These are phyloP conservation scores for Epichloe scottii DNA, from an alignment of 2,329 filamentous ascomycete species.

Conservation along the genomic window DNA sequence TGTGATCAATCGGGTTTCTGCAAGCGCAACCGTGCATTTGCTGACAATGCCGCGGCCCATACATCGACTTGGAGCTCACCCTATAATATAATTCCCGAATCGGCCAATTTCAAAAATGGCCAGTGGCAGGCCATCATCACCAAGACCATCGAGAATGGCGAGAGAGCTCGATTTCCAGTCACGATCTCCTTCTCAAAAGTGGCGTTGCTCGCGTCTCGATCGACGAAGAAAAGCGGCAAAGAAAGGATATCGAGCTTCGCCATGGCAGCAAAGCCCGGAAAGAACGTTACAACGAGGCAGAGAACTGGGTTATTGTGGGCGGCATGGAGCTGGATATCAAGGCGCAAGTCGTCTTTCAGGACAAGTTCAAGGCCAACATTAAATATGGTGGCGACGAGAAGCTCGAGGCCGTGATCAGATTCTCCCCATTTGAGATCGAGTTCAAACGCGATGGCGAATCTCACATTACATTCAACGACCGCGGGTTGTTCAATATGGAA, in stretches of 20 bases:
- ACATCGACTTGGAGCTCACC: conserved; percentile 64
- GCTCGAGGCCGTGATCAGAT: conserved; percentile 73
- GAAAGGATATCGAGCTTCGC: conserved; percentile 77
- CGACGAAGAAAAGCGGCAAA: conserved; percentile 82
- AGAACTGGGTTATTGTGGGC: conserved; percentile 75
- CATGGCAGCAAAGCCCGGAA: conserved; percentile 77
- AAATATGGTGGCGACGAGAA: conserved; percentile 64
- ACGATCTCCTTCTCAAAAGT: conserved; percentile 83
- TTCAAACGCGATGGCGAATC: conserved; percentile 74
- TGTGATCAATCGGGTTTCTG: conserved; percentile 96
- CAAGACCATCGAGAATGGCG: conserved; percentile 57
- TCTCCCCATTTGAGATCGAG: conserved; percentile 71
- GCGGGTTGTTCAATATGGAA: conserved; percentile 84
- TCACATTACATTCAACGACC: conserved; percentile 80
- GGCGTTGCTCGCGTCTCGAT: conserved; percentile 78
- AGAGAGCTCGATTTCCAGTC: conserved; percentile 67
- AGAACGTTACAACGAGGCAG: conserved; percentile 87
- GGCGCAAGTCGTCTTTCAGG: conserved; percentile 54
- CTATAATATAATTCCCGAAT: conserved; percentile 62
- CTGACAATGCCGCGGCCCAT: conserved; percentile 57
- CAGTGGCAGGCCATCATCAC: conserved; percentile 69
- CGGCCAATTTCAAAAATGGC: conserved; percentile 66
- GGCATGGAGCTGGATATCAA: conserved; percentile 60
- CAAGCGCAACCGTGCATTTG: conserved; percentile 82
- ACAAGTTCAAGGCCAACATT: conserved; percentile 58